Base-by-base conservation (phyloP, 2,329 filamentous ascomycete species). In the Xylaria sp. region DNA sequence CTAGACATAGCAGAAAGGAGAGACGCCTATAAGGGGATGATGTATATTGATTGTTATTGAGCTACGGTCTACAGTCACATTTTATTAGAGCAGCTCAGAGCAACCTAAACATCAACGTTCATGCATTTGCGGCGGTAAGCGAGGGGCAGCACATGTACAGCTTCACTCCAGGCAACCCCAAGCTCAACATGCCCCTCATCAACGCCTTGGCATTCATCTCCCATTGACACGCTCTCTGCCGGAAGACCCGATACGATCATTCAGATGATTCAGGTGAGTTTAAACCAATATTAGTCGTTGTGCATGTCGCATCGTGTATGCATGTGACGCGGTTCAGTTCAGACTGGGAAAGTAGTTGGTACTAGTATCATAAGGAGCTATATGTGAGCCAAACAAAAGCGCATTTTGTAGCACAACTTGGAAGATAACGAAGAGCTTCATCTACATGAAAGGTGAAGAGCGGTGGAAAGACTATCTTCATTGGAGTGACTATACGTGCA, bases 171-270 rank as follows among this genome's bases (percentile, higher is more conserved):
- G n/a, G 16, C 23, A 32, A 42, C 59, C n/a, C 32, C 47, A 21
- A 61, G 42, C 23, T 57, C 32, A 25, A 27, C 27, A 63, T 63
- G 51, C 59, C 65, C 60, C 60, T 59, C 59, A 67, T 42, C 27
- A 12, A 53, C 35, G 35, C 35, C 35, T 40, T 40, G 35, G 35
- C 35, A 40, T 13, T 40, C n/a, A n/a, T 21, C 18, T 8, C 10
- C 18, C 29, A 27, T 55, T 48, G n/a, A 44, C 10, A 54, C 12
- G 60, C 9, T 23, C 37, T 58, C 37, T 54, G 27, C 29, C 29
- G 60, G 37, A 16, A 63, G 44, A 47, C n/a, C 37, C 47, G 60
- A 63, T 53, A 51, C 18, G 25, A 13, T 32, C 10, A 16, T 54
- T 60, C 47, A 54, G 60, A 32, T n/a, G n/a, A n/a, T n/a, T n/a